Evolutionary conservation across 208 protist species (phyloP).

Genomic region (Acanthamoeba healyi): DNA sequence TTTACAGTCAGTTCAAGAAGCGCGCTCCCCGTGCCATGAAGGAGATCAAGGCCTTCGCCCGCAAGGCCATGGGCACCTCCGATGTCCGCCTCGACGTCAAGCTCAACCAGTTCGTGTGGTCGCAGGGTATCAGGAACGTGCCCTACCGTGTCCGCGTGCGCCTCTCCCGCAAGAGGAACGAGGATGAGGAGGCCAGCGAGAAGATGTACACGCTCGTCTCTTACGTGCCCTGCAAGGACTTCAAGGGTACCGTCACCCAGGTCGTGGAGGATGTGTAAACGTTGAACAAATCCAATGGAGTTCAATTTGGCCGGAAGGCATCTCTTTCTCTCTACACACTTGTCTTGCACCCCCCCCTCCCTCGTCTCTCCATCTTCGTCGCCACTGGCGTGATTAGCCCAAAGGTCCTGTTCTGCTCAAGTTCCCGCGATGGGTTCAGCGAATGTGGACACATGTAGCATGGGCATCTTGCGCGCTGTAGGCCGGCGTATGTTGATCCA

Average conservation of each 20-base stretch:
- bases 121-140: slow-evolving; percentile 94
- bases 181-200: slow-evolving; percentile 92
- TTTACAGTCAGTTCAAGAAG: slow-evolving; percentile 96
- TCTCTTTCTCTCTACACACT: too few relatives aligned
- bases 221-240: slow-evolving; percentile 84
- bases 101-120: slow-evolving; percentile 98
- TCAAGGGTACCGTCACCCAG: slow-evolving; percentile 83
- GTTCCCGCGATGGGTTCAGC: too few relatives aligned
- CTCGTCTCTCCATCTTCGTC: too few relatives aligned
- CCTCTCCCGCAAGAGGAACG: slow-evolving; percentile 93
- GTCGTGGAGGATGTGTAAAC: slow-evolving; percentile 81
- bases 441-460: too few relatives aligned
- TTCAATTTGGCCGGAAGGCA: too few relatives aligned
- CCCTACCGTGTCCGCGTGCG: slow-evolving; percentile 96
- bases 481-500: too few relatives aligned
- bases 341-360: too few relatives aligned
- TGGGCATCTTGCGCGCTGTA: too few relatives aligned
- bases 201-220: slow-evolving; percentile 93
- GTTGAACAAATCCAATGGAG: too few relatives aligned
- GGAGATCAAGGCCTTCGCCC: slow-evolving; percentile 96
- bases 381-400: too few relatives aligned
- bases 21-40: slow-evolving; percentile 97
- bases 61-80: slow-evolving; percentile 96
- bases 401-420: too few relatives aligned
- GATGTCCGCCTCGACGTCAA: slow-evolving; percentile 97